Evolutionary conservation across 768 basidiomycete genomes (phyloP).

Genomic region (Termitomyces sp.): DNA sequence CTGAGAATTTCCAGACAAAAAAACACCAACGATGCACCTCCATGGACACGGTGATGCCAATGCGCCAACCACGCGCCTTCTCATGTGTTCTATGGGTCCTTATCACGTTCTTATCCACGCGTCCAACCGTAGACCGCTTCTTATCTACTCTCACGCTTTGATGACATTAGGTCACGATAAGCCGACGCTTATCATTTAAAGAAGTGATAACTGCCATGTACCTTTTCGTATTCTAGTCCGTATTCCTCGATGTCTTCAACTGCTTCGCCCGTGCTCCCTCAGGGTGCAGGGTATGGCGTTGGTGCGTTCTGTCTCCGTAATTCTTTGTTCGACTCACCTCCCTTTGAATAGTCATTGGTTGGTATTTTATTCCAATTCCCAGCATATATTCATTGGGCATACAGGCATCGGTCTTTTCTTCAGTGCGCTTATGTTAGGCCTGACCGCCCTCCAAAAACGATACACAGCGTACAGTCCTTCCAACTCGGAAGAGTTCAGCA

Average conservation of each 20-base stretch:
- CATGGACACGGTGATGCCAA: no score
- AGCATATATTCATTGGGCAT: neutral
- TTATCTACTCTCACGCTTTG: neutral
- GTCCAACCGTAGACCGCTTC: neutral
- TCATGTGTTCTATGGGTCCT: neutral
- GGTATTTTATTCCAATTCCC: neutral
- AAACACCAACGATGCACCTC: no score
- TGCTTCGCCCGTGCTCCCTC: constrained; percentile 6
- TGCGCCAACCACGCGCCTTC: no score
- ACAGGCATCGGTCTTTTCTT: constrained; percentile 57
- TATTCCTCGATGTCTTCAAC: neutral
- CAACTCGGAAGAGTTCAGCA: constrained; percentile 79
- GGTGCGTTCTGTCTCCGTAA: constrained; percentile 9
- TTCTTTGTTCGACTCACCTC: neutral
- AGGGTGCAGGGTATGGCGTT: constrained; percentile 19
- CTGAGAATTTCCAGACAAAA: no score
- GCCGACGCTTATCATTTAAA: neutral
- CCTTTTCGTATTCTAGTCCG: neutral
- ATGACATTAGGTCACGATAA: neutral
- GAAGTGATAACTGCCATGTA: neutral
- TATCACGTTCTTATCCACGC: neutral
- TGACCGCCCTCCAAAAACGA: constrained; percentile 77
- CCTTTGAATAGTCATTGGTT: constrained; percentile 43
- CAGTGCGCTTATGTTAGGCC: constrained; percentile 69
- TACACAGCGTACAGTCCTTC: constrained; percentile 79